These are phyloP conservation scores for Colletotrichum salicis DNA, from an alignment of 2,329 filamentous ascomycete genomes.

Conservation along the genomic window DNA sequence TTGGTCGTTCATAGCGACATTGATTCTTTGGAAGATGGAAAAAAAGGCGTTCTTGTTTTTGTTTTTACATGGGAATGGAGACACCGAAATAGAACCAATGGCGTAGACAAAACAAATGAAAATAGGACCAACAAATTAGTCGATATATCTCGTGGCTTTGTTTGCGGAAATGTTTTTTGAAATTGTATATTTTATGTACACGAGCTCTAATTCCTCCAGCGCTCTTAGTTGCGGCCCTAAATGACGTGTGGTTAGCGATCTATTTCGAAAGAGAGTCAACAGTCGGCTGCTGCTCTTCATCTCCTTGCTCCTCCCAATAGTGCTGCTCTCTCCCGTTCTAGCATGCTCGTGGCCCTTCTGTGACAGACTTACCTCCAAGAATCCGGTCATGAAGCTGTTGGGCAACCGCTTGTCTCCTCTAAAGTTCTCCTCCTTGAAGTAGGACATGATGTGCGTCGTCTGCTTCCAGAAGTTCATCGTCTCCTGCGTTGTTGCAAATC, in stretches of 20 bases:
- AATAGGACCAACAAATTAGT: constrained; percentile 5
- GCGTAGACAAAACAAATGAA: constrained; percentile 22
- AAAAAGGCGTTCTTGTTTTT: neutral
- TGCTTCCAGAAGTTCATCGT: constrained; percentile 99
- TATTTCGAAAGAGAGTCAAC: neutral
- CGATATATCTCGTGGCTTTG: neutral
- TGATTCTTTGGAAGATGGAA: neutral
- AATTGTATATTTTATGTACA: constrained; percentile 32
- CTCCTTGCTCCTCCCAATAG: neutral
- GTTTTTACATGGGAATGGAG: neutral
- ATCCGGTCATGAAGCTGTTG: constrained; percentile 90
- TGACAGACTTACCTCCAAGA: constrained; percentile 80
- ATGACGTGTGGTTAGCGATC: neutral
- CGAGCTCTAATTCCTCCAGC: constrained; percentile 18
- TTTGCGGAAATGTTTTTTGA: constrained; percentile 14
- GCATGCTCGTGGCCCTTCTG: neutral
- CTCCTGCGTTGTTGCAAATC: constrained; percentile 68
- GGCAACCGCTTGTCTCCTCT: constrained; percentile 83
- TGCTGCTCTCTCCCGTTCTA: neutral
- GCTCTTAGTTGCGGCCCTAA: constrained; percentile 39
- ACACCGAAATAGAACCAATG: constrained; percentile 7
- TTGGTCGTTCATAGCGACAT: constrained; percentile 51
- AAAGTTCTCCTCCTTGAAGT: constrained; percentile 87
- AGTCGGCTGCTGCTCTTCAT: neutral
- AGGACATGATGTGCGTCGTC: constrained; percentile 93